These are phyloP conservation scores for Fusarium sp. DNA, from an alignment of 2,329 filamentous ascomycete genomes.

Conservation along the genomic window DNA sequence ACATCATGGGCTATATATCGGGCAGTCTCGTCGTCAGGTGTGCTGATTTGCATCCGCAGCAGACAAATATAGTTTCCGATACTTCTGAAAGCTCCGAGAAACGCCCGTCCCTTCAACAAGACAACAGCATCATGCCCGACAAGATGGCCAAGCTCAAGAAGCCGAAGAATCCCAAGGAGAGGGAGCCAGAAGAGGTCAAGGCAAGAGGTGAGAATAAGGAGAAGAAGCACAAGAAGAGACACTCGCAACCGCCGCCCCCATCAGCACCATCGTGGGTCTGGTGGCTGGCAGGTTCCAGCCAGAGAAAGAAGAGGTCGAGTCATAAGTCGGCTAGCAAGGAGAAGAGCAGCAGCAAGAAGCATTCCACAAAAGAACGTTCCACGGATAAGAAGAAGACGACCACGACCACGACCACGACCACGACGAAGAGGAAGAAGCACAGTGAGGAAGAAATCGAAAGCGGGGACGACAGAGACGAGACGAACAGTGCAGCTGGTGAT, in stretches of 20 bases:
- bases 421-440: neutral
- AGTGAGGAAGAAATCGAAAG: neutral
- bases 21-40: neutral
- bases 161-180: conserved; percentile 1
- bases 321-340: neutral
- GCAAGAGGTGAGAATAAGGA: neutral
- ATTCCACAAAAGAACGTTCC: conserved; percentile 3
- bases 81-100: neutral
- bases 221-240: conserved; percentile 4
- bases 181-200: neutral
- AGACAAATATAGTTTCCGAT: neutral
- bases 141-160: neutral
- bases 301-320: neutral
- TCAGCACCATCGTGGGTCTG: neutral
- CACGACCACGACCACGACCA: neutral
- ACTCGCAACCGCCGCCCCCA: neutral
- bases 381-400: neutral
- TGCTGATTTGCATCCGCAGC: neutral
- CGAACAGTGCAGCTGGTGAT: neutral
- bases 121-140: neutral
- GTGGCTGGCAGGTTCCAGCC: neutral
- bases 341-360: neutral
- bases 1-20: conserved; percentile 7
- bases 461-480: neutral
- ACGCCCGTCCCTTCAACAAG: neutral